Evolutionary conservation across 2,329 filamentous ascomycete species (phyloP).

Genomic region (Aspergillus flavus): DNA sequence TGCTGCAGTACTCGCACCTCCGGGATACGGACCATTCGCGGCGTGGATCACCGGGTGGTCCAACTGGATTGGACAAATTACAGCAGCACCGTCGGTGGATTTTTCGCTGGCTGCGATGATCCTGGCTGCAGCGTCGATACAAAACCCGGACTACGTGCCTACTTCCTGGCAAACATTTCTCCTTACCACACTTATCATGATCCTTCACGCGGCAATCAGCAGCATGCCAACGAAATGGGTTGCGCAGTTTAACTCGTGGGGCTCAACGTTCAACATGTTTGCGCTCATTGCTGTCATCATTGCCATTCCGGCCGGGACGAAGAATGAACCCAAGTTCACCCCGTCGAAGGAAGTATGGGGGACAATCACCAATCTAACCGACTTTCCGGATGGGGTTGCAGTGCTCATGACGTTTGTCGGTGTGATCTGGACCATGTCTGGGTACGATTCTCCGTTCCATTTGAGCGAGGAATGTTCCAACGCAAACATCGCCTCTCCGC

Average conservation of each 20-base stretch:
- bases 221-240: slow-evolving; percentile 73
- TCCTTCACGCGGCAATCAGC: slow-evolving; percentile 67
- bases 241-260: slow-evolving; percentile 69
- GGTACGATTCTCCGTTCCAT: slow-evolving; percentile 72
- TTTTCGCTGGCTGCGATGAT: slow-evolving; percentile 71
- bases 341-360: slow-evolving; percentile 65
- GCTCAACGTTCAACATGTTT: slow-evolving; percentile 71
- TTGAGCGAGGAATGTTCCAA: slow-evolving; percentile 76
- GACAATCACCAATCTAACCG: slow-evolving; percentile 65
- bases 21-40: slow-evolving; percentile 66
- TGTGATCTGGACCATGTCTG: slow-evolving; percentile 70
- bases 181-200: slow-evolving; percentile 67
- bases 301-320: slow-evolving; percentile 65
- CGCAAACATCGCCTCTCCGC: slow-evolving; percentile 68
- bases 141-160: slow-evolving; percentile 66
- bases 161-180: slow-evolving; percentile 69
- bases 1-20: slow-evolving; percentile 68
- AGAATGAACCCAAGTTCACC: slow-evolving; percentile 61
- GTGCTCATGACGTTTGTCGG: slow-evolving; percentile 72
- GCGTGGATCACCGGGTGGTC: slow-evolving; percentile 72
- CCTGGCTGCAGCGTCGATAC: slow-evolving; percentile 69
- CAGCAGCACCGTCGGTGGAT: slow-evolving; percentile 67
- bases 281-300: slow-evolving; percentile 68
- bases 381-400: slow-evolving; percentile 67
- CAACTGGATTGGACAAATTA: slow-evolving; percentile 70